Evolutionary conservation across 768 basidiomycete species (phyloP), one percentile per base, ranked within the genome.

Genomic region (Scleroderma citrinum): DNA sequence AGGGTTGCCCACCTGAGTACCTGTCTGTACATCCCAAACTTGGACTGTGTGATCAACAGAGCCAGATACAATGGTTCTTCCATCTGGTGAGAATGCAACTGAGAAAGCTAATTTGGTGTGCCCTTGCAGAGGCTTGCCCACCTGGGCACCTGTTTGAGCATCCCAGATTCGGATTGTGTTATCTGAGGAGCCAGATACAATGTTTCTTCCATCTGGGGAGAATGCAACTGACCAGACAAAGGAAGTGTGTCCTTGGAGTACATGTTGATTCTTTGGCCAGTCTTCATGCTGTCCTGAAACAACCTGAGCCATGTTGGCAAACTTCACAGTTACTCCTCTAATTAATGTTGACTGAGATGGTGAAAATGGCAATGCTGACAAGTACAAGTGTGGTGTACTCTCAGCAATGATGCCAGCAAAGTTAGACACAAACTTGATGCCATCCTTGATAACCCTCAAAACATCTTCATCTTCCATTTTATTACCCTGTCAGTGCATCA

Each of bases 331-430:
- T 3, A 37, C 4, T 16, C 13, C n/a, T 16, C 7, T n/a, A 5
- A 7, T 8, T 8, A 37, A 19, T 16, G n/a, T 19, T 16, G 45
- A 37, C 11, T 32, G n/a, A 17, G 35, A 24, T n/a, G 45, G 45
- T 20, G 21, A n/a, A 20, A 46, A 46, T 37, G 45, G 45, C 0
- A 46, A 31, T 30, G 31, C 45, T 11, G 45, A 46, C 24, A 46
- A 12, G 35, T 46, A 46, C 5, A 46, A 24, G 34, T 46, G 45
- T 21, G 45, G 45, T 24, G 45, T 35, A 23, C 45, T 46, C 5
- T 46, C 26, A 10, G 19, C 35, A 16, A 46, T 46, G 13, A 24
- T 5, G 16, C 5, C 32, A 13, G 30, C 35, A 36, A 46, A 46
- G 21, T 19, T 46, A 5, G 3, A 7, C n/a, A 17, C n/a, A 37